Base-by-base conservation (phyloP, 257 asterid genomes). In the Ehretia macrophylla region DNA sequence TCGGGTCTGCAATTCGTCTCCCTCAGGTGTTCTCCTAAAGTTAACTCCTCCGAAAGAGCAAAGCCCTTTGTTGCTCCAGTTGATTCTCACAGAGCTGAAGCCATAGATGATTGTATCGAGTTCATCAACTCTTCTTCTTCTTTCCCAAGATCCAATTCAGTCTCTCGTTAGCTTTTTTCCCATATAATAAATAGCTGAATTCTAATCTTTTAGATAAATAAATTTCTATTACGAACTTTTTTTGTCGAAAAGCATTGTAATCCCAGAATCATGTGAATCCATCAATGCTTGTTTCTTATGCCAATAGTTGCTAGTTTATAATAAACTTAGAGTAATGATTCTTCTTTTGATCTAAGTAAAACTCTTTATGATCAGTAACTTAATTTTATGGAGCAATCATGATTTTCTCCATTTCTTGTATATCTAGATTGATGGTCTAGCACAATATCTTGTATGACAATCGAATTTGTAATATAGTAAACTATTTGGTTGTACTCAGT, bases 61-160 rank as follows among this genome's bases (percentile, higher is more conserved):
- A 65, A 65, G 63, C 65, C 70, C 17, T 55, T 42, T 47, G 65
- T 49, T 53, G 57, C 72, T 62, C 70, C 66, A 5, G 38, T 69
- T 51, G 79, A 77, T 62, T 67, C 77, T 73, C 83, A 77, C 17
- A 62, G 79, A 37, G 79, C 79, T 45, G 79, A 77, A 58, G 83
- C 83, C 49, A 67, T 77, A 16, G 72, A 77, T 11, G 83, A 77
- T 54, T 77, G 83, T 63, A 77, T 77, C 50, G 68, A 77, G 69
- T 77, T 77, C 52, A 77, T 77, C 32, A 77, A 77, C 57, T 73
- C 79, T 51, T 69, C 79, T 63, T 69, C 79, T 44, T 23, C 83
- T 8, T 51, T 77, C 52, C 75, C 75, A 14, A 77, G 83, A 77
- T 73, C 83, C 17, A 77, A 77, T 51, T 77, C 83, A 12, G 64